phyloP scores from a whole-genome alignment of 495 filamentous ascomycete species.

The Polyplosphaeria fusca region DNA sequence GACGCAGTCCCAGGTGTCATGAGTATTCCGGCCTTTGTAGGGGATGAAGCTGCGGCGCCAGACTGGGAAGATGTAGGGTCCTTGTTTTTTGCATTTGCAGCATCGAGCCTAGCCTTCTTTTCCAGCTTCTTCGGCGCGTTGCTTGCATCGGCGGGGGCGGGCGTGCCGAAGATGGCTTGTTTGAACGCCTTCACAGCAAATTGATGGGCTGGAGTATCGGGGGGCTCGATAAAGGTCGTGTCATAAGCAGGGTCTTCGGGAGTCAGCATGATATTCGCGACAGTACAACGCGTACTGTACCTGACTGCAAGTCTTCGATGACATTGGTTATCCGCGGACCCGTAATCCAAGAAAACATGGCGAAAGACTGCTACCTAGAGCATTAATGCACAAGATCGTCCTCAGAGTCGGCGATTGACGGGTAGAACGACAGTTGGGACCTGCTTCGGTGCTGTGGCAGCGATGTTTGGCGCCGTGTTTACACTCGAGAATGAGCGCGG shows the following conservation, averaged over 20 bases:
- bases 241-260: constrained; percentile 13
- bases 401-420: neutral
- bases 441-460: too few relatives aligned
- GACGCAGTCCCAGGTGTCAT: constrained; percentile 82
- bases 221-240: constrained; percentile 53
- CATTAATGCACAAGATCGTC: neutral
- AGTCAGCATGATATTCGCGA: neutral
- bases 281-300: constrained; percentile 2
- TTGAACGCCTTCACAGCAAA: constrained; percentile 93
- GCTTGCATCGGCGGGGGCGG: constrained; percentile 40
- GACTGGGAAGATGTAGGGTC: constrained; percentile 3
- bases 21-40: constrained; percentile 71
- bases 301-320: constrained; percentile 29
- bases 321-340: constrained; percentile 36
- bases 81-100: constrained; percentile 2
- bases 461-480: constrained; percentile 30
- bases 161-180: constrained; percentile 86
- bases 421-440: too few relatives aligned
- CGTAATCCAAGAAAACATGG: constrained; percentile 43
- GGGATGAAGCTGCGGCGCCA: constrained; percentile 39
- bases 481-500: constrained; percentile 7
- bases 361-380: neutral
- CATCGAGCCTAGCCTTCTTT: constrained; percentile 19
- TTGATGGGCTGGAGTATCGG: constrained; percentile 88
- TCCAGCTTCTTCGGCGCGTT: constrained; percentile 15